Evolutionary conservation across 2,329 filamentous ascomycete species (phyloP), one percentile per base, ranked within the genome.

Genomic region (Chrysosporium queenslandicum): DNA sequence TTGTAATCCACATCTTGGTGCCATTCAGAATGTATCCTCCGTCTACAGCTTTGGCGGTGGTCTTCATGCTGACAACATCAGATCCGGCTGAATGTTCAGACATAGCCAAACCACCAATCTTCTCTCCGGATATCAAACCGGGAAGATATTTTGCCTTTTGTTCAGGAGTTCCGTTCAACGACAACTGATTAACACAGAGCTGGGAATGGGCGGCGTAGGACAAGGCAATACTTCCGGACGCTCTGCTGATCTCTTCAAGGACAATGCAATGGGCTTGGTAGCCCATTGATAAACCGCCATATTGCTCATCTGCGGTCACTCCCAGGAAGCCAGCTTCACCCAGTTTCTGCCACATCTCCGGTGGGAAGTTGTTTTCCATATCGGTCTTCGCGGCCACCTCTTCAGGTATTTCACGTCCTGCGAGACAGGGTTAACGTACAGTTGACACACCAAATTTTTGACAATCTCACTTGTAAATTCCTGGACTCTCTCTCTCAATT

Each of bases 1-100:
- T 98, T 56, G 91, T 98, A 66, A 98, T 98, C 91, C 91, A 98
- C 91, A 97, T 96, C 77, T 98, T 96, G 55, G 84, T 87, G 29
- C 90, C 91, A 63, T 90, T 88, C 52, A 98, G 74, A 18, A 90
- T 57, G 68, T 86, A 96, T 25, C 91, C 91, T 32, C 89, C 90
- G 61, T 92, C 86, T 9, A 87, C 86, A 58, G 80, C 76, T 66
- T 81, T 85, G 0, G 90, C 91, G 2, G 80, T 84, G 41, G 84
- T 94, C 67, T 90, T 87, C 91, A 97, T 97, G 69, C 85, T 87
- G 25, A 98, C 90, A 2, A 98, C 91, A 70, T 98, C 91, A 60
- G 85, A 90, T 12, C 91, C 91, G 0, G 91, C 84, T 5, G 86
- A 87, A 57, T 90, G 86, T 71, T 98, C 91, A 23, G 85, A 90